These are phyloP conservation scores for Pythium apleroticum DNA, from an alignment of 352 stramenopile species.

Conservation along the genomic window DNA sequence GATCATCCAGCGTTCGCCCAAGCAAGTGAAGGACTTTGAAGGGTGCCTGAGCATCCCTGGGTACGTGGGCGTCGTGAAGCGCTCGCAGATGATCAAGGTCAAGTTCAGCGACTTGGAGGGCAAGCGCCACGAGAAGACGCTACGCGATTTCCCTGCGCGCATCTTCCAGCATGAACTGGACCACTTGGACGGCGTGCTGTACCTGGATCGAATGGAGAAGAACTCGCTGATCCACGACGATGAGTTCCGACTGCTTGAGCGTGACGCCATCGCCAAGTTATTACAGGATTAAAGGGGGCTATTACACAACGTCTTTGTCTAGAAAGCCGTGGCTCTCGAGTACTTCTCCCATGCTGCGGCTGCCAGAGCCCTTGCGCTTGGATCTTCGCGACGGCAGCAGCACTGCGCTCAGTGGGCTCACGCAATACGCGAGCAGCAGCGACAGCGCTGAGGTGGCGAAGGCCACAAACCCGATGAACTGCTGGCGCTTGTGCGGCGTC, in stretches of 20 bases:
- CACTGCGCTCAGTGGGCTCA: conserved; percentile 2
- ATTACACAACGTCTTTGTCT: conserved; percentile 28
- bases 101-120: conserved; percentile 59
- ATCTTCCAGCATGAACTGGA: conserved; percentile 86
- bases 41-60: conserved; percentile 81
- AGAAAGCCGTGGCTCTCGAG: conserved; percentile 20
- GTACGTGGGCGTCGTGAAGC: conserved; percentile 74
- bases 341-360: neutral
- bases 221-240: conserved; percentile 82
- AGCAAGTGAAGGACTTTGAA: conserved; percentile 76
- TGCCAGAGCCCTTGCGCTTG: conserved; percentile 13
- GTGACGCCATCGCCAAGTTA: conserved; percentile 58
- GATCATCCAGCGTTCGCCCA: conserved; percentile 54
- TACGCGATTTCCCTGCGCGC: conserved; percentile 74
- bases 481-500: conserved; percentile 22
- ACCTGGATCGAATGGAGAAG: conserved; percentile 68
- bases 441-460: conserved; percentile 32
- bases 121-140: conserved; percentile 48
- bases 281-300: conserved; percentile 34
- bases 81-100: conserved; percentile 62
- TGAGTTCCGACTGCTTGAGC: conserved; percentile 72
- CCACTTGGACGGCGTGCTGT: conserved; percentile 77
- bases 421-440: conserved; percentile 14
- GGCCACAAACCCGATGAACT: conserved; percentile 29
- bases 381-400: conserved; percentile 10